phyloP scores from a whole-genome alignment of 2,329 filamentous ascomycete species.

The Diaporthe vexans region DNA sequence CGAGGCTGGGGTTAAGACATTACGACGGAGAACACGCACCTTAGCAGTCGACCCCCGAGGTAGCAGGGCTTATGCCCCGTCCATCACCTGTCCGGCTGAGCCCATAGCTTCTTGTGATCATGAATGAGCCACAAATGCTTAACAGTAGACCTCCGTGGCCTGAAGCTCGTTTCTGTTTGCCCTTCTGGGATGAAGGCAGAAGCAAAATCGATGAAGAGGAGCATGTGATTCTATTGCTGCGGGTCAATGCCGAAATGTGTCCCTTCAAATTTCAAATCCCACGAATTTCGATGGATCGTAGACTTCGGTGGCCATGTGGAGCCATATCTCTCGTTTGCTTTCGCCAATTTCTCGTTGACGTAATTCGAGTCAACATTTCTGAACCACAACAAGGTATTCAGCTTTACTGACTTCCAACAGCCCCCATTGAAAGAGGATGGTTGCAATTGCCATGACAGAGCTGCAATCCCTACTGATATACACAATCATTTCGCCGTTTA shows the following conservation, averaged over 20 bases:
- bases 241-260: not conserved
- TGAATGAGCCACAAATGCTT: slow-evolving; percentile 9
- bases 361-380: not conserved
- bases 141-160: not conserved
- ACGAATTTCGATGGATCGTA: not conserved
- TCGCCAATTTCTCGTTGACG: not conserved
- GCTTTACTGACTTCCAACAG: not conserved
- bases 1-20: slow-evolving; percentile 17
- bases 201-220: not conserved
- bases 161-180: slow-evolving; percentile 37
- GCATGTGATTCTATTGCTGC: not conserved
- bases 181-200: slow-evolving; percentile 31
- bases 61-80: not conserved
- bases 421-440: not conserved
- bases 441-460: too few species aligned
- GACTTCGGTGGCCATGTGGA: too few species aligned
- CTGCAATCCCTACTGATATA: not conserved
- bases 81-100: not conserved
- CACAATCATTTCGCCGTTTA: not conserved
- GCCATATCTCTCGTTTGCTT: too few species aligned
- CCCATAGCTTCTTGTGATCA: slow-evolving; percentile 25
- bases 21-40: not conserved
- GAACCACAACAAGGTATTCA: too few species aligned
- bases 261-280: not conserved
- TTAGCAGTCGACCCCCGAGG: not conserved